phyloP scores from a whole-genome alignment of 1,284 basidiomycete species.

The Mycosarcoma mackinlayi region DNA sequence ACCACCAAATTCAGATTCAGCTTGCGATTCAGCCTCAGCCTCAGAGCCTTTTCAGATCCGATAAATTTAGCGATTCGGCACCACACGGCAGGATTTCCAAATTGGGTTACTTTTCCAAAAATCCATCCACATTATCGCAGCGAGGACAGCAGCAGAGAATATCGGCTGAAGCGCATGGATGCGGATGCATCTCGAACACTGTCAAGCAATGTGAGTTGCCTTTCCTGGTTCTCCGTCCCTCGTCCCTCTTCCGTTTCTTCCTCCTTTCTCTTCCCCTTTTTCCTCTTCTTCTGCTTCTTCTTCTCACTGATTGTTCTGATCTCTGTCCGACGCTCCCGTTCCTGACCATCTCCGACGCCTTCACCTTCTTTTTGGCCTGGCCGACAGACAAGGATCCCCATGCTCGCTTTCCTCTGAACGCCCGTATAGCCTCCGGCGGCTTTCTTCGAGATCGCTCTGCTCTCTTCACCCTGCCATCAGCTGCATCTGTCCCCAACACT shows the following conservation, averaged over 20 bases:
- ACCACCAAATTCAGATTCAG: not conserved
- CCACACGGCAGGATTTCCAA: not conserved
- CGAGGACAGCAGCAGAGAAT: not conserved
- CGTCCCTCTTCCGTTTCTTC: not conserved
- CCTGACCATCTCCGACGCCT: not conserved
- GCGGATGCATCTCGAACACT: conserved; percentile 3
- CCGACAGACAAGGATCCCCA: too few species aligned
- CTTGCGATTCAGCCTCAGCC: not conserved
- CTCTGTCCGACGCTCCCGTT: not conserved
- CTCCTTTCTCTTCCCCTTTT: not conserved
- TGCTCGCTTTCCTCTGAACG: conserved; percentile 12
- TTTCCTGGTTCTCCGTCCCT: not conserved
- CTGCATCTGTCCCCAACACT: not conserved
- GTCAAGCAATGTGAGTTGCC: conserved; percentile 2
- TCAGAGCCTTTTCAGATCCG: not conserved
- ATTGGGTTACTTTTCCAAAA: not conserved
- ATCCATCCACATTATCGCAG: not conserved
- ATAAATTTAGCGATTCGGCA: not conserved
- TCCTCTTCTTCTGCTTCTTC: not conserved
- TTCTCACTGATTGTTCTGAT: not conserved
- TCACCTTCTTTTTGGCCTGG: too few species aligned
- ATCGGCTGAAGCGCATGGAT: not conserved
- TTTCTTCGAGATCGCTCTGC: not conserved
- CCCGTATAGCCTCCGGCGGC: conserved; percentile 10
- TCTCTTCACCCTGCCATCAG: not conserved